A percentile compares a stretch with the other conserved stretches of the same genome.
These are phyloP conservation scores for Hypsizygus ulmarius DNA, from an alignment of 1,284 basidiomycete species.

Conservation along the genomic window DNA sequence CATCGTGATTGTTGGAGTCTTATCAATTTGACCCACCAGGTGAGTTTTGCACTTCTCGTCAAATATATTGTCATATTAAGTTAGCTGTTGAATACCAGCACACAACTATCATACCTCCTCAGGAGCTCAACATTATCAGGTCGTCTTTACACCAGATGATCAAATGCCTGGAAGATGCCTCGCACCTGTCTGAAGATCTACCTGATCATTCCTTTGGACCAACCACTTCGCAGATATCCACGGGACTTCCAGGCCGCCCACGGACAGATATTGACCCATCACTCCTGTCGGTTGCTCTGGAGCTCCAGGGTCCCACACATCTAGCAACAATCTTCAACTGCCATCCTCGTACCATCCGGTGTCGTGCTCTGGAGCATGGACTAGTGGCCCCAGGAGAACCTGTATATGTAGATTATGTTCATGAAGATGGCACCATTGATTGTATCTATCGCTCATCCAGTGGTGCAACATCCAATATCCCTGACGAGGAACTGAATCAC, in stretches of 20 bases:
- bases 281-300: slow-evolving; percentile 24
- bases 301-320: slow-evolving; percentile 25
- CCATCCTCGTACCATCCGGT: slow-evolving; percentile 26
- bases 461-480: slow-evolving; percentile 19
- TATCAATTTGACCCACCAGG: no score
- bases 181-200: background rate
- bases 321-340: slow-evolving; percentile 23
- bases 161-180: background rate
- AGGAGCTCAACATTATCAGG: no score
- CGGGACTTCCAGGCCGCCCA: no score
- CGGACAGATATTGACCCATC: slow-evolving; percentile 21
- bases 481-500: slow-evolving; percentile 28
- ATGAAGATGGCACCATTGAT: slow-evolving; percentile 19
- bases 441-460: slow-evolving; percentile 20
- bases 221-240: no score
- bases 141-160: slow-evolving; percentile 8
- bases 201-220: no score
- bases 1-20: no score
- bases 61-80: no score
- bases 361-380: slow-evolving; percentile 29
- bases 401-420: slow-evolving; percentile 23
- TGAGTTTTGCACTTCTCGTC: no score
- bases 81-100: no score
- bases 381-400: slow-evolving; percentile 28
- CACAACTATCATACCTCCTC: no score